phyloP scores from a whole-genome alignment of 176 grass and related monocot species.

The Tillandsia fasciculata region DNA sequence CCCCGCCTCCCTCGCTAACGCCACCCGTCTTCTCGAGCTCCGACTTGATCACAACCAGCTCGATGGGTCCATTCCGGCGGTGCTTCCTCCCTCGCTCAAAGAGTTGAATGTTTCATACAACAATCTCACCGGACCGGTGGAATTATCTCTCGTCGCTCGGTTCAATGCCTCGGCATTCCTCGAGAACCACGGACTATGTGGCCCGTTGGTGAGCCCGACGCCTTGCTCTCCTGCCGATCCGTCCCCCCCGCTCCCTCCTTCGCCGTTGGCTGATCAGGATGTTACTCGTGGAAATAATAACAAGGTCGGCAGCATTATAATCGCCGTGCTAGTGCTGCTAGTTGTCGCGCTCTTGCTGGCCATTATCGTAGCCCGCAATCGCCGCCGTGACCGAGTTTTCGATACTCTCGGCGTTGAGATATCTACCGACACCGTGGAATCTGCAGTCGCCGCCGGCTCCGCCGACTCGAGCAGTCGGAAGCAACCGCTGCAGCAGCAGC shows the following conservation, averaged over 20 bases:
- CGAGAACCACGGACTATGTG: constrained; percentile 9
- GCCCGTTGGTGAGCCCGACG: not conserved
- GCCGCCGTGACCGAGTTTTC: not conserved
- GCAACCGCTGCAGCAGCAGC: not conserved
- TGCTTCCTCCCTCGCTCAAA: not conserved
- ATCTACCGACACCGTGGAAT: not conserved
- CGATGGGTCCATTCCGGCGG: constrained; percentile 3
- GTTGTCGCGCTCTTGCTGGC: not conserved
- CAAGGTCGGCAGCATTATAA: not conserved
- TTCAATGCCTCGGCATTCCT: constrained; percentile 5
- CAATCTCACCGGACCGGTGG: constrained; percentile 10
- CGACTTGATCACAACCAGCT: constrained; percentile 9
- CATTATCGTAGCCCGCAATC: not conserved
- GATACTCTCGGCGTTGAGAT: not conserved
- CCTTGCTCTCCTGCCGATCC: too few species aligned
- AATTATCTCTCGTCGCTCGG: not conserved
- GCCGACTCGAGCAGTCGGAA: not conserved
- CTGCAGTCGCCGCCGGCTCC: not conserved
- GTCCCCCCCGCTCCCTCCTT: not conserved
- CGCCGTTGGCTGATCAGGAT: not conserved
- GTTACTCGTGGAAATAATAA: not conserved
- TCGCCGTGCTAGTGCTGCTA: not conserved
- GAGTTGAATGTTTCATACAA: not conserved
- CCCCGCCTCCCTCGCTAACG: not conserved
- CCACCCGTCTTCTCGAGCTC: not conserved